A percentile compares a stretch with the other conserved stretches of the same genome.
Conservation (phyloP, 2,329 filamentous ascomycete species). For the Calonectria naviculata region DNA sequence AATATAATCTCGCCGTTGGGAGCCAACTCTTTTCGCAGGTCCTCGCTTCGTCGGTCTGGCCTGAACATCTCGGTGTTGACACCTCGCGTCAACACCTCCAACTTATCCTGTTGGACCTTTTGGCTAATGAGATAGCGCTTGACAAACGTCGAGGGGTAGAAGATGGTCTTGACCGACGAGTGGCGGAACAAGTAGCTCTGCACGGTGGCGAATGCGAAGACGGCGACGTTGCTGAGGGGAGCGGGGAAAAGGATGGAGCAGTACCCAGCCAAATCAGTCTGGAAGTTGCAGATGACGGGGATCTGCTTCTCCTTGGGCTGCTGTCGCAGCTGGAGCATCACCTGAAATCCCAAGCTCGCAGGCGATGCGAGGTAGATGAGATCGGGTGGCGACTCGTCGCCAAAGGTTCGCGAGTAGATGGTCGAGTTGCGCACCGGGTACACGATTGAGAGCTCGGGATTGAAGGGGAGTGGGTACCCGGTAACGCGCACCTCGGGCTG, state of each 20-base stretch:
- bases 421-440: slow-evolving; percentile 75
- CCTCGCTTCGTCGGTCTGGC: slow-evolving; percentile 61
- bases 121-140: slow-evolving; percentile 69
- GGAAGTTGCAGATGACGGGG: slow-evolving; percentile 75
- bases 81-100: slow-evolving; percentile 71
- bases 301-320: slow-evolving; percentile 64
- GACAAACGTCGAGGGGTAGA: slow-evolving; percentile 75
- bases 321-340: slow-evolving; percentile 75
- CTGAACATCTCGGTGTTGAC: slow-evolving; percentile 73
- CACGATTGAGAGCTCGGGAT: slow-evolving; percentile 76
- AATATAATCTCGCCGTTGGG: slow-evolving; percentile 73
- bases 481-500: slow-evolving; percentile 67
- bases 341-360: slow-evolving; percentile 76
- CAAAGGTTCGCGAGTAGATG: slow-evolving; percentile 70
- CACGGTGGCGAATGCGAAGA: slow-evolving; percentile 70
- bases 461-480: slow-evolving; percentile 76
- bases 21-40: slow-evolving; percentile 64
- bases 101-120: slow-evolving; percentile 65
- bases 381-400: slow-evolving; percentile 63
- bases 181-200: slow-evolving; percentile 76
- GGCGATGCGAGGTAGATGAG: slow-evolving; percentile 77
- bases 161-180: slow-evolving; percentile 71
- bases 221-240: slow-evolving; percentile 69
- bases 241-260: slow-evolving; percentile 75
- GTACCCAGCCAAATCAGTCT: slow-evolving; percentile 78